These are phyloP conservation scores for Fusarium scirpi DNA, from an alignment of 2,329 filamentous ascomycete species.

Conservation along the genomic window DNA sequence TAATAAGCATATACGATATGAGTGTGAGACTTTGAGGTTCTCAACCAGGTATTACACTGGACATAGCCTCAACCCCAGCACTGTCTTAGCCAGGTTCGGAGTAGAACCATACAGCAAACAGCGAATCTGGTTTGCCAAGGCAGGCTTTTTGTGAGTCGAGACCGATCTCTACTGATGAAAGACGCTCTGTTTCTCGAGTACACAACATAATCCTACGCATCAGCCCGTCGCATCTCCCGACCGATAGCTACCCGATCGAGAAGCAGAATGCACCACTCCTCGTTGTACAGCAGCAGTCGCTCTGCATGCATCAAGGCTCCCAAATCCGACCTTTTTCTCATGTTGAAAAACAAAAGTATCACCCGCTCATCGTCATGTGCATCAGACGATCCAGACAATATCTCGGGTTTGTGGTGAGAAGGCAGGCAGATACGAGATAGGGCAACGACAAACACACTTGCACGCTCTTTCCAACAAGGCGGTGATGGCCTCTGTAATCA, in stretches of 20 bases:
- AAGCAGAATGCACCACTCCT: slow-evolving; percentile 11
- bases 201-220: slow-evolving; percentile 22
- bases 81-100: background rate
- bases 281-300: slow-evolving; percentile 35
- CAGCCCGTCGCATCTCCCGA: slow-evolving; percentile 1
- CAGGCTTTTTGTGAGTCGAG: slow-evolving; percentile 7
- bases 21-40: background rate
- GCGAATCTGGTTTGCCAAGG: slow-evolving; percentile 7
- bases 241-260: slow-evolving; percentile 10
- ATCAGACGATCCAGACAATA: slow-evolving; percentile 24
- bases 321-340: background rate
- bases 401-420: slow-evolving; percentile 25
- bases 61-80: background rate
- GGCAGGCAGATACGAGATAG: slow-evolving; percentile 28
- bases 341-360: background rate
- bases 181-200: background rate
- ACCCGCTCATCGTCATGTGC: slow-evolving; percentile 34
- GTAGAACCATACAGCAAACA: slow-evolving; percentile 2
- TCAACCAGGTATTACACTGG: background rate
- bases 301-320: slow-evolving; percentile 11
- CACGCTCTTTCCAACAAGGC: slow-evolving; percentile 14
- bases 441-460: slow-evolving; percentile 19
- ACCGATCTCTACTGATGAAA: slow-evolving; percentile 2
- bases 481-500: slow-evolving; percentile 7
- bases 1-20: slow-evolving; percentile 8